Base-by-base conservation (phyloP, 768 basidiomycete species). In the Phylloporus arenicola region DNA sequence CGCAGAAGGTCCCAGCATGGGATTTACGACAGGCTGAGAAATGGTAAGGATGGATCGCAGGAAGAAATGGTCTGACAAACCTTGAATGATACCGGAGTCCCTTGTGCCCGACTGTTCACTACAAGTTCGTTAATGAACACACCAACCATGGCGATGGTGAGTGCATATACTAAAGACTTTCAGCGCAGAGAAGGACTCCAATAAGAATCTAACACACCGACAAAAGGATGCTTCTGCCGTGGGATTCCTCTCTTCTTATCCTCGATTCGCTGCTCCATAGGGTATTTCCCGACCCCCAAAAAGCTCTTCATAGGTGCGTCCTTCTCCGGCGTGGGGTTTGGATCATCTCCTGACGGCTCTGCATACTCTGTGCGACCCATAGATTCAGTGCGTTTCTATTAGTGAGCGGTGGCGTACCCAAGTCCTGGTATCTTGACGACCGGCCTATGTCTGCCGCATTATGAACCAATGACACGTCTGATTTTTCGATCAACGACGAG, bases 1-100 rank as follows among this genome's bases (percentile, higher is more conserved):
- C 43, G 78, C 80, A 0, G 89, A 86, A 3, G 95, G 95, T 3
- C 95, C 95, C 16, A 98, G 75, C 90, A 95, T 91, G 4, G 84
- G 83, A 60, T 94, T 95, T 46, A 92, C 80, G 3, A 78, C 75
- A 19, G 90, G 90, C 85, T 91, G 50, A 42, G 4, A 43, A 27
- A 47, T 19, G 16, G 17, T 64, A 45, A 66, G 54, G 40, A 47
- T 9, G 14, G 8, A 25, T 38, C 9, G 8, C 6, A 8, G 12
- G 30, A 34, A 11, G 13, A 19, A 49, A 24, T 9, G 34, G n/a
- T 40, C 17, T 20, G 25, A 57, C 73, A 49, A 51, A 82, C 90
- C 74, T 92, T 88, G 65, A 92, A 82, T 3, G 93, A 92, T 42
- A 97, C 75, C 0, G 89, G 86, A 6, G 79, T 82, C 0, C 94